A percentile compares a stretch with the other conserved stretches of the same genome.
phyloP scores from a whole-genome alignment of 805 yeast species.

The Yamadazyma insecticola region DNA sequence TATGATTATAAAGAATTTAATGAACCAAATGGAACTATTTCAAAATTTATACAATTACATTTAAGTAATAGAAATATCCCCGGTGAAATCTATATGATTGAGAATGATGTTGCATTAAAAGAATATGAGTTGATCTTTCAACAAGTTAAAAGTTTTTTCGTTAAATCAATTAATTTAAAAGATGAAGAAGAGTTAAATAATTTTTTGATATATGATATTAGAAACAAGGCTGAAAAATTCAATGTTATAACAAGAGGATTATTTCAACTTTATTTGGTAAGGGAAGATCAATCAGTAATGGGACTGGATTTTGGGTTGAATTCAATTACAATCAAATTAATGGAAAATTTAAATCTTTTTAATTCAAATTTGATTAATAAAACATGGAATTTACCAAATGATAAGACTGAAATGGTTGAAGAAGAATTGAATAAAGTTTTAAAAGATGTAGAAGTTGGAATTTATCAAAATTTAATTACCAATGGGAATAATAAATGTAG shows the following conservation, averaged over 20 bases:
- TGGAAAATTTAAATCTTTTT: conserved; percentile 33
- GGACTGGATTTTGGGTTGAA: conserved; percentile 39
- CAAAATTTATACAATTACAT: conserved; percentile 33
- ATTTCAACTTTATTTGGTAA: conserved; percentile 55
- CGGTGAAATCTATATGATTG: conserved; percentile 21
- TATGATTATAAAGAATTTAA: neutral
- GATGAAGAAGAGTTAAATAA: conserved; percentile 21
- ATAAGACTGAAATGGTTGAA: conserved; percentile 5
- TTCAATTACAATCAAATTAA: conserved; percentile 24
- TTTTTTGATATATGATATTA: conserved; percentile 24
- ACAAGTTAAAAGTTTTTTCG: conserved; percentile 15
- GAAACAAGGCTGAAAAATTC: conserved; percentile 14
- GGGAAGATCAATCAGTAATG: conserved; percentile 57
- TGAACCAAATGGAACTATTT: conserved; percentile 23
- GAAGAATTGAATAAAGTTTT: conserved; percentile 24
- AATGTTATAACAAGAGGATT: conserved; percentile 58
- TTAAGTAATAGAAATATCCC: conserved; percentile 36
- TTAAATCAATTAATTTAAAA: conserved; percentile 13
- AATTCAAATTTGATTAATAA: conserved; percentile 9
- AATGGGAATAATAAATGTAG: conserved; percentile 64
- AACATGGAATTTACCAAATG: conserved; percentile 8
- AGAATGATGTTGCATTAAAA: conserved; percentile 16
- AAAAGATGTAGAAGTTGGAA: conserved; percentile 44
- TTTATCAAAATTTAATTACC: conserved; percentile 25
- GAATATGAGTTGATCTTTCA: conserved; percentile 16